These are phyloP conservation scores for Nemania diffusa DNA, from an alignment of 2,329 filamentous ascomycete genomes.

Conservation along the genomic window DNA sequence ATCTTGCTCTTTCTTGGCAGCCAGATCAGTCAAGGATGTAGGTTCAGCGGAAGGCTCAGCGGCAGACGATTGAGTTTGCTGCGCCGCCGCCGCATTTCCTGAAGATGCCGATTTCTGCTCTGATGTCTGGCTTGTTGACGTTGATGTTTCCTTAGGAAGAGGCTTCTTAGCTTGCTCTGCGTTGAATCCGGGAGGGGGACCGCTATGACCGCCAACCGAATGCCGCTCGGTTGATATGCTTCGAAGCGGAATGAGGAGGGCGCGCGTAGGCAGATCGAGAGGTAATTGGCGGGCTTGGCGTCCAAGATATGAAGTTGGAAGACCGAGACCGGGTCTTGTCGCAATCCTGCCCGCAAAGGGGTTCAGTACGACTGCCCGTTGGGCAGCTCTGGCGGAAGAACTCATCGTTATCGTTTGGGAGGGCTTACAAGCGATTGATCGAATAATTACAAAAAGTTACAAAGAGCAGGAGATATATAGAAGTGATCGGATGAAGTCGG, in stretches of 20 bases:
- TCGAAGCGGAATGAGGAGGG: conserved; percentile 67
- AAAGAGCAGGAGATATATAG: not conserved
- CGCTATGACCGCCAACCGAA: conserved; percentile 62
- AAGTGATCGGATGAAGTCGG: conserved; percentile 13
- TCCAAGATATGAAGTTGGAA: conserved; percentile 59
- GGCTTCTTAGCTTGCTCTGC: conserved; percentile 90
- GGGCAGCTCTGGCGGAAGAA: conserved; percentile 66
- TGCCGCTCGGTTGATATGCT: conserved; percentile 69
- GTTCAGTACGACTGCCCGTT: conserved; percentile 64
- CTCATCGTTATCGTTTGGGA: conserved; percentile 61
- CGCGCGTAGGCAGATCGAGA: conserved; percentile 61
- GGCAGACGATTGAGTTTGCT: conserved; percentile 44
- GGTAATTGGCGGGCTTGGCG: conserved; percentile 59
- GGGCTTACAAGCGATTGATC: conserved; percentile 16
- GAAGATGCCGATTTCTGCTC: conserved; percentile 50
- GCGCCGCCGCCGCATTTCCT: conserved; percentile 38
- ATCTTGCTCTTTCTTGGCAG: conserved; percentile 69
- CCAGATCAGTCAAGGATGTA: conserved; percentile 68
- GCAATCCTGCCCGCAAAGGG: conserved; percentile 62
- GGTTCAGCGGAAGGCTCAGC: conserved; percentile 52
- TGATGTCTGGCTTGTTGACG: conserved; percentile 49
- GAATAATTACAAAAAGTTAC: not conserved
- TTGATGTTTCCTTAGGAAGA: conserved; percentile 65
- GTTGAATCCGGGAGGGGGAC: conserved; percentile 90
- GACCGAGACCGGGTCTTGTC: conserved; percentile 57